Base-by-base conservation (phyloP, 352 stramenopile species). In the Phytophthora tentaculata region DNA sequence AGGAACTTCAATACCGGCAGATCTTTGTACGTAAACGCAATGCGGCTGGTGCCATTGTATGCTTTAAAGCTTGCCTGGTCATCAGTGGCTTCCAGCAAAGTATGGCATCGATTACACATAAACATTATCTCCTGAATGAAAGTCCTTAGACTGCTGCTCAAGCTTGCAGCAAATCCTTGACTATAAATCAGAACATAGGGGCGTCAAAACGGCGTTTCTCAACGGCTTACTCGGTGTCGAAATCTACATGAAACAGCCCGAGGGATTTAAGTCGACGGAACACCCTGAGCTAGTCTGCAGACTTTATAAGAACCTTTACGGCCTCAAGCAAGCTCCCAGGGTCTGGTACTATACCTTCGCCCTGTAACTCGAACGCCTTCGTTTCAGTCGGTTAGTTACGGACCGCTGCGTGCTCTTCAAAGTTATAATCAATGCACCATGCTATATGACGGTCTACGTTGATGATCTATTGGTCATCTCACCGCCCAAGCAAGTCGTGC, bases 71-170 rank as follows among this genome's bases (percentile, higher is more conserved):
- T 43, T 13, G 35, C 35, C 35, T 43, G 35, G 41, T 48, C 41
- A 48, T 48, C 7, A 48, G 14, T 5, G 41, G 16, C 0, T 48
- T 48, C 41, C 41, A 23, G 16, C 41, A 48, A 48, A 48, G 7
- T 48, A 48, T 48, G 17, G 41, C 35, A 48, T 48, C 23, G 41
- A 48, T 8, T 56, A 64, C 17, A 50, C 19, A 26, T 20, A 64
- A 8, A 64, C 50, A 16, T 64, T 56, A 9, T 56, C 56, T 26
- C 28, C 56, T 35, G 45, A 8, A 64, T 56, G 28, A 28, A 64
- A 64, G 28, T 64, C 44, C 28, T 56, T 20, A 19, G 44, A 55
- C 43, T 63, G 13, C 43, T 62, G n/a, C 55, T 54, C 26, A 48
- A n/a, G 3, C 23, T 53, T 29, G 55, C 55, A 54, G 43, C 26